Evolutionary conservation across 2,329 filamentous ascomycete species (phyloP).

Genomic region (Emericellopsis atlantica): DNA sequence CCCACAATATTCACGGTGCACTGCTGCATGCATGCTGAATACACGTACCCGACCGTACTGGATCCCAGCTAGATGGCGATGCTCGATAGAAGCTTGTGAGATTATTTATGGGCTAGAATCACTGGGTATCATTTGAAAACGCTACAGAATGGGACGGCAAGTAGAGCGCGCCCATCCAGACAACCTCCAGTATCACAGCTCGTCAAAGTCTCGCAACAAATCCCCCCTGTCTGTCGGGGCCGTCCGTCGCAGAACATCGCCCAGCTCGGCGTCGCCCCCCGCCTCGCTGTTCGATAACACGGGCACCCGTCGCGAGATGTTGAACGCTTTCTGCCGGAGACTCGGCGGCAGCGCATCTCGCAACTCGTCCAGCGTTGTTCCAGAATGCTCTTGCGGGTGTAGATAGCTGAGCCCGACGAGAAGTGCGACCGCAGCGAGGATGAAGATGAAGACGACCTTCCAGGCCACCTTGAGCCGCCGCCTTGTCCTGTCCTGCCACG

Average conservation of each 20-base stretch:
- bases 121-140: not conserved
- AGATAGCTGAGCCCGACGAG: slow-evolving; percentile 12
- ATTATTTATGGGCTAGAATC: not conserved
- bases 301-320: not conserved
- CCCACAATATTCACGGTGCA: too few relatives aligned
- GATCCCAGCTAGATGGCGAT: too few relatives aligned
- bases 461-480: slow-evolving; percentile 50
- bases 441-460: slow-evolving; percentile 39
- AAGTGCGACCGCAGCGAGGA: slow-evolving; percentile 34
- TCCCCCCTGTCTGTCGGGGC: slow-evolving; percentile 9
- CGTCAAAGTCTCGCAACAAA: slow-evolving; percentile 29
- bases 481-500: slow-evolving; percentile 57
- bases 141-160: not conserved
- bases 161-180: too few relatives aligned
- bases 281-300: too few relatives aligned
- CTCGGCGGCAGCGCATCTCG: not conserved
- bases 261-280: too few relatives aligned
- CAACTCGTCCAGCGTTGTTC: not conserved
- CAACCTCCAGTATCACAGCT: slow-evolving; percentile 20
- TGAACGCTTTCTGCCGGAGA: not conserved
- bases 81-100: too few relatives aligned
- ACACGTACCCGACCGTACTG: too few relatives aligned
- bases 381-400: not conserved
- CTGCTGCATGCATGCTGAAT: too few relatives aligned
- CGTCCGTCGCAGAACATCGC: too few relatives aligned